Percentiles rank a stretch among this genome's conserved stretches.
These are phyloP conservation scores for Hypholoma fasciculare DNA, from an alignment of 768 basidiomycete genomes.

Conservation along the genomic window DNA sequence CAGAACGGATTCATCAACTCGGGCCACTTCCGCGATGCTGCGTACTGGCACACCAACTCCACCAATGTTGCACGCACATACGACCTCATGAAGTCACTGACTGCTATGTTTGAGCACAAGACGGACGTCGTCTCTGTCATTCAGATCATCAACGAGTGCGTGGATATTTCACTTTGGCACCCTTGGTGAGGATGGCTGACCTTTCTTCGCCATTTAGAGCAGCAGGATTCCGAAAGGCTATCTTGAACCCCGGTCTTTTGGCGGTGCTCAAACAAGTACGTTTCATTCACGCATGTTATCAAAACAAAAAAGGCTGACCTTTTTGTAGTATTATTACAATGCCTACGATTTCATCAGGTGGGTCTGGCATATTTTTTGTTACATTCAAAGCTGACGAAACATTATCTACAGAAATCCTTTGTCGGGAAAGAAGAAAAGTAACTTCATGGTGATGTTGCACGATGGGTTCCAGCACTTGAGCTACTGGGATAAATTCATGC, in stretches of 20 bases:
- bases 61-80: slow-evolving; percentile 68
- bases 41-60: slow-evolving; percentile 67
- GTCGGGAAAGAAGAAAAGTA: slow-evolving; percentile 42
- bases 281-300: background rate
- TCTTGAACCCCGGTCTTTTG: slow-evolving; percentile 35
- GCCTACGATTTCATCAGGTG: slow-evolving; percentile 73
- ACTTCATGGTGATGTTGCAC: slow-evolving; percentile 65
- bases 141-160: slow-evolving; percentile 75
- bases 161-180: background rate
- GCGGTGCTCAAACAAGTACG: slow-evolving; percentile 42
- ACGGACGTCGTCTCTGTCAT: slow-evolving; percentile 61
- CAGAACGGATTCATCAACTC: slow-evolving; percentile 88
- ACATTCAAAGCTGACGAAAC: background rate
- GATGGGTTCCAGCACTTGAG: slow-evolving; percentile 77
- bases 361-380: slow-evolving; percentile 3
- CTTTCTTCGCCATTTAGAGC: background rate
- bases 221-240: slow-evolving; percentile 7
- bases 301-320: background rate
- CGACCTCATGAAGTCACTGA: slow-evolving; percentile 59
- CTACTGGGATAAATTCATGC: slow-evolving; percentile 67
- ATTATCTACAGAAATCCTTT: slow-evolving; percentile 29
- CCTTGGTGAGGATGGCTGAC: background rate
- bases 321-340: slow-evolving; percentile 62
- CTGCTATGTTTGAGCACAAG: slow-evolving; percentile 52
- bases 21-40: slow-evolving; percentile 57